Percentiles rank a stretch among this genome's conserved stretches.
Evolutionary conservation across 108 stramenopile genomes (phyloP).

Genomic region (Schizochytrium sp.): DNA sequence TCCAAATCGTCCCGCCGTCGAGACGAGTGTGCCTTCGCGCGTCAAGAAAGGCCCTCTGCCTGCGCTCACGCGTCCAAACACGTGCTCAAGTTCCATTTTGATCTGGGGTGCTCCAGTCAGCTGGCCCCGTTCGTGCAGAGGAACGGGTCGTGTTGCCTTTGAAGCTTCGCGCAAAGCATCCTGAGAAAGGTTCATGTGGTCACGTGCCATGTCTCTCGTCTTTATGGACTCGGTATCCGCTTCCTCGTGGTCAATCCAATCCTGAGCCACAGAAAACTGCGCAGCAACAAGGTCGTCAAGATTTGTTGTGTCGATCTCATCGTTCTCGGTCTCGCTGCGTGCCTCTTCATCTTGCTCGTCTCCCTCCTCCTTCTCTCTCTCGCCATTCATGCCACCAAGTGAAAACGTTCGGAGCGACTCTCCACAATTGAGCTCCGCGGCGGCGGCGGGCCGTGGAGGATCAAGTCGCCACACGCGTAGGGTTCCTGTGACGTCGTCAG

Average conservation of each 20-base stretch:
- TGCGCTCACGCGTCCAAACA: neutral
- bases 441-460: neutral
- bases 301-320: neutral
- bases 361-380: no score
- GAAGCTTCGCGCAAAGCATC: neutral
- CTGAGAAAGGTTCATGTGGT: neutral
- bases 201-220: neutral
- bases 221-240: neutral
- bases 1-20: neutral
- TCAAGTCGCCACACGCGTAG: neutral
- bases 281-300: neutral
- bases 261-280: neutral
- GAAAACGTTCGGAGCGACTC: neutral
- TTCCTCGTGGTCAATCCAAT: neutral
- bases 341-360: neutral
- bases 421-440: neutral
- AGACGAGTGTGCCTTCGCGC: neutral
- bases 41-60: neutral
- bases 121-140: neutral
- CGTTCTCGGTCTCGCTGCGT: neutral
- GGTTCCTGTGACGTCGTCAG: neutral
- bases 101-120: neutral
- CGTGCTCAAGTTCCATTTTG: neutral
- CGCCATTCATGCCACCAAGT: no score
- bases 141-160: neutral